Percentiles rank a stretch among this genome's conserved stretches.
These are phyloP conservation scores for Albugo candida DNA, from an alignment of 352 stramenopile genomes.

Conservation along the genomic window DNA sequence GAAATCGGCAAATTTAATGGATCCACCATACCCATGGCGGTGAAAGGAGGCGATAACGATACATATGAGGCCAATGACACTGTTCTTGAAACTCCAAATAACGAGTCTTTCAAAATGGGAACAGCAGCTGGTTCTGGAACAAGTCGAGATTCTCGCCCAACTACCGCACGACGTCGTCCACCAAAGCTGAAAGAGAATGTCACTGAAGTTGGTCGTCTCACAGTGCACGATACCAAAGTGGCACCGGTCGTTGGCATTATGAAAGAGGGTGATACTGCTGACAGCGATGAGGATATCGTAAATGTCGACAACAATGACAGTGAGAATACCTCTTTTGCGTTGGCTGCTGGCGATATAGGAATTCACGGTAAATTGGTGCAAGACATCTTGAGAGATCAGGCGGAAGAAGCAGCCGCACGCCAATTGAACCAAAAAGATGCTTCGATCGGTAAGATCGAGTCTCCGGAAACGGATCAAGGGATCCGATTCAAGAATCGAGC, in stretches of 20 bases:
- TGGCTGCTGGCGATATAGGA: slow-evolving; percentile 18
- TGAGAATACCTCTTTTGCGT: slow-evolving; percentile 5
- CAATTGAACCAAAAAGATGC: slow-evolving; percentile 50
- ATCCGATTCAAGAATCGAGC: slow-evolving; percentile 49
- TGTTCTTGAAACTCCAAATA: not conserved
- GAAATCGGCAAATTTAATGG: slow-evolving; percentile 26
- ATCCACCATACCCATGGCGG: slow-evolving; percentile 28
- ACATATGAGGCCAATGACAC: slow-evolving; percentile 21
- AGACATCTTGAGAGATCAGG: slow-evolving; percentile 70
- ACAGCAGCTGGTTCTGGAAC: slow-evolving; percentile 33
- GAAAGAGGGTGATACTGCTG: slow-evolving; percentile 62
- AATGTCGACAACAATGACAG: slow-evolving; percentile 17
- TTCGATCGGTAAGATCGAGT: slow-evolving; percentile 8
- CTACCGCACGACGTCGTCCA: slow-evolving; percentile 63
- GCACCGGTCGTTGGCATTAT: slow-evolving; percentile 50
- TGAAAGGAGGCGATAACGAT: slow-evolving; percentile 32
- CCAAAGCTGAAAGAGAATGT: slow-evolving; percentile 80
- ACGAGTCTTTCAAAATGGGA: slow-evolving; percentile 3
- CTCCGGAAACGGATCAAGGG: slow-evolving; percentile 41
- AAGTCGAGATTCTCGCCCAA: slow-evolving; percentile 52
- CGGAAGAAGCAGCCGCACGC: slow-evolving; percentile 35
- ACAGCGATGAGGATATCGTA: slow-evolving; percentile 52
- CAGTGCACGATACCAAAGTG: slow-evolving; percentile 67
- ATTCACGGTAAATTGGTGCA: slow-evolving; percentile 51
- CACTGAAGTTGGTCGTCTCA: slow-evolving; percentile 41